Evolutionary conservation across 2,329 filamentous ascomycete species (phyloP), one percentile per base, ranked within the genome.

Genomic region (Ampelomyces quisqualis): DNA sequence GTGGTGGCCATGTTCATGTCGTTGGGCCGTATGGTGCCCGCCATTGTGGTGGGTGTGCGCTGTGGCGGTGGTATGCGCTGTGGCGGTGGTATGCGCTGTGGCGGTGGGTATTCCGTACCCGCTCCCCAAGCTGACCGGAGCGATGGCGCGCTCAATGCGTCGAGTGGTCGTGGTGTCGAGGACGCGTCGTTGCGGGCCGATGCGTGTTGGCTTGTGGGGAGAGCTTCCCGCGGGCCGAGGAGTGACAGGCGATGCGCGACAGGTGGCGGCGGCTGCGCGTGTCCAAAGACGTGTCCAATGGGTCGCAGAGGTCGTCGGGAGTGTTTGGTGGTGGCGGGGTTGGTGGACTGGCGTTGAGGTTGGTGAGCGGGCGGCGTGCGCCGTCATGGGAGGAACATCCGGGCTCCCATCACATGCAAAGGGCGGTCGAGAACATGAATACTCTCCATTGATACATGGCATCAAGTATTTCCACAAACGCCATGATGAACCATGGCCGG

Each of bases 1-100:
- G 60, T 64, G 4, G 63, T 60, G 7, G 63, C 57, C 42, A 66
- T 60, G 11, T 57, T 57, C 47, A 65, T 62, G 27, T 65, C 62
- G 35, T 70, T 64, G 19, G 67, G 64, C 28, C 62, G 64, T 34
- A 66, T 65, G 15, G 65, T 67, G 51, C 58, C 62, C 41, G 68
- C 61, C 68, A 70, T 70, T 38, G 19, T 53, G 51, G 58, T 34
- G 28, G 18, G 29, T 23, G 31, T 14, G 45, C 32, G 32, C 33
- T n/a, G n/a, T n/a, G n/a, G n/a, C n/a, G 27, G n/a, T 34, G 38
- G 38, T 34, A 32, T 27, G 24, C 24, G 3, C n/a, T n/a, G n/a
- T n/a, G n/a, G n/a, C n/a, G n/a, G n/a, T n/a, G n/a, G n/a, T n/a
- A n/a, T n/a, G n/a, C n/a, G n/a, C n/a, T n/a, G n/a, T n/a, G n/a